phyloP scores from a whole-genome alignment of 208 protist species.

The Spongospora subterranea region DNA sequence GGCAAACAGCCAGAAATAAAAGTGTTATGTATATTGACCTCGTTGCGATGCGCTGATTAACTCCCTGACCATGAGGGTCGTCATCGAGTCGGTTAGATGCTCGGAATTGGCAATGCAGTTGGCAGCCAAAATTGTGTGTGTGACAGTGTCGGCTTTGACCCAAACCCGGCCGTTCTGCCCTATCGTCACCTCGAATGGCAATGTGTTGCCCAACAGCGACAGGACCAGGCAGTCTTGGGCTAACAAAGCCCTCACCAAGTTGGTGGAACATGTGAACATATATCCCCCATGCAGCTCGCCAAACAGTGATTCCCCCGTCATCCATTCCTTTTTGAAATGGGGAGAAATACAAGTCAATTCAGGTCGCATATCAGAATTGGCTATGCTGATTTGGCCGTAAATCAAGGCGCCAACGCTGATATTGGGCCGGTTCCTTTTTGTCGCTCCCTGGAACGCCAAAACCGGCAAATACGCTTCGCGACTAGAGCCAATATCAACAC shows the following conservation, averaged over 20 bases:
- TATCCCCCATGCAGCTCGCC: slow-evolving; percentile 77
- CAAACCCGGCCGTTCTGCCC: slow-evolving; percentile 80
- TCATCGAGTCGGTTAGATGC: slow-evolving; percentile 3
- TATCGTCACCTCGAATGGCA: slow-evolving; percentile 78
- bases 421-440: slow-evolving; percentile 78
- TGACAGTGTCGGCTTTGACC: slow-evolving; percentile 68
- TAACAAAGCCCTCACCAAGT: slow-evolving; percentile 68
- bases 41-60: background rate
- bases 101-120: slow-evolving; percentile 50
- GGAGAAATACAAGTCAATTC: slow-evolving; percentile 75
- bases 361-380: slow-evolving; percentile 81
- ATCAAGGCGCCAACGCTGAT: slow-evolving; percentile 75
- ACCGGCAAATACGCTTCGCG: slow-evolving; percentile 70
- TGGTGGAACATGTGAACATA: slow-evolving; percentile 70
- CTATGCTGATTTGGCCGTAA: slow-evolving; percentile 75
- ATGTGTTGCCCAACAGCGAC: slow-evolving; percentile 67
- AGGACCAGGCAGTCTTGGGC: slow-evolving; percentile 72
- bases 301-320: slow-evolving; percentile 72
- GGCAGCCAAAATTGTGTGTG: background rate
- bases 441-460: slow-evolving; percentile 81
- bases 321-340: slow-evolving; percentile 52
- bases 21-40: background rate
- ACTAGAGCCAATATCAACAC: slow-evolving; percentile 77
- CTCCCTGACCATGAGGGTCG: slow-evolving; percentile 11
- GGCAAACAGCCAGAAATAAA: background rate